Conservation (phyloP, 345 rosid species). For the Garcia nutans region DNA sequence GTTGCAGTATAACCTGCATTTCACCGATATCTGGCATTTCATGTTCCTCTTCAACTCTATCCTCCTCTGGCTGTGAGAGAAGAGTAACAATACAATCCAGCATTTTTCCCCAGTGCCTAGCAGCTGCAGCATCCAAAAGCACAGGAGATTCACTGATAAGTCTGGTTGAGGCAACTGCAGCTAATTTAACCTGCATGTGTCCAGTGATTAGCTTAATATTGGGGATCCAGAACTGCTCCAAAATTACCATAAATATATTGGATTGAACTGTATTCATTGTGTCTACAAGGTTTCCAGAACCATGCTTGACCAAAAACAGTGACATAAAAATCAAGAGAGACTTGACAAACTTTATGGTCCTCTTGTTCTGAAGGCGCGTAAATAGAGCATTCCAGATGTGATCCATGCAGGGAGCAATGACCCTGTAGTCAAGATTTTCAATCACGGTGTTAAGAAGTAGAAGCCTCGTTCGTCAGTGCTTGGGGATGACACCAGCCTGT, state of each 20-base stretch:
- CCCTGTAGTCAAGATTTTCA: conserved; percentile 73
- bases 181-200: conserved; percentile 62
- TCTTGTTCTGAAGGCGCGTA: conserved; percentile 60
- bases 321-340: conserved; percentile 85
- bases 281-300: conserved; percentile 55
- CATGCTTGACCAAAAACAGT: conserved; percentile 89
- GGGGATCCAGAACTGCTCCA: conserved; percentile 93
- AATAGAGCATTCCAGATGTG: conserved; percentile 79
- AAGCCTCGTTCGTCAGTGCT: conserved; percentile 94
- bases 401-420: conserved; percentile 52
- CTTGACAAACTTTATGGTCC: conserved; percentile 69
- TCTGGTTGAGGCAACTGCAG: conserved; percentile 76
- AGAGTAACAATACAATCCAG: conserved; percentile 81
- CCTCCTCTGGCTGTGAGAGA: conserved; percentile 79
- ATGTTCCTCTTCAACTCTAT: conserved; percentile 70
- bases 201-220: conserved; percentile 78
- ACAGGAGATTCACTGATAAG: conserved; percentile 77
- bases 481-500: conserved; percentile 61
- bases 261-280: conserved; percentile 84
- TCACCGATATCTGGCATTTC: conserved; percentile 91
- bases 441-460: conserved; percentile 84
- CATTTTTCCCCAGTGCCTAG: conserved; percentile 72
- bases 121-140: conserved; percentile 63
- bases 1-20: conserved; percentile 75
- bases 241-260: conserved; percentile 48